Base-by-base conservation (phyloP, 108 stramenopile species). In the Fragilaria crotonensis region DNA sequence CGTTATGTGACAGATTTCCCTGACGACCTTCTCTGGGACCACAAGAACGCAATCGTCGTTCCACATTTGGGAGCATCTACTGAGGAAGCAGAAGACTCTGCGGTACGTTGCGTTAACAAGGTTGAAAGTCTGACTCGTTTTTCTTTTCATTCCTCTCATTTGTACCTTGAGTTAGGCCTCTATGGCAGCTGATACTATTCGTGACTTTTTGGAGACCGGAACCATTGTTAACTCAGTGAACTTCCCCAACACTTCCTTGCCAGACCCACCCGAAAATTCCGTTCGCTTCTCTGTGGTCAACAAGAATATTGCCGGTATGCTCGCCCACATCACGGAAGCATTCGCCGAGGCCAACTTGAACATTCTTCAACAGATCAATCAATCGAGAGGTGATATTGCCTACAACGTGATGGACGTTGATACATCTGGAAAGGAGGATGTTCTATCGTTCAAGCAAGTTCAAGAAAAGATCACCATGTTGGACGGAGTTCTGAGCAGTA, bases 31-130 rank as follows among this genome's bases (percentile, higher is more conserved):
- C 78, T 95, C 49, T 83, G 83, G 81, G 78, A 84, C 46, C 92
- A 95, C 74, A 69, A 81, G 31, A 92, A 92, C 64, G 66, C 93
- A 25, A 70, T 97, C 52, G 72, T 90, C 60, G 74, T 95, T 19
- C 97, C 97, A 19, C 97, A 97, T 63, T 80, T 97, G 53, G 97
- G 97, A 30, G 97, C 97, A 30, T 94, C 92, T 20, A 97, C 97
- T 14, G 88, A 77, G 59, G 97, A 97, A 77, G 97, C 97, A 26
- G 93, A 97, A 76, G 91, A 93, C 70, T 81, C 87, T 56, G 95
- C 93, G 36, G 69, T 69, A 69, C 53, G 73, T 64, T 1, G 45
- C 57, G 18, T 18, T 3, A 49, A 20, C 33, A 21, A 17, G 20
- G 49, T 49, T n/a, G 17, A 32, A 20, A 7, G 9, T 18, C 28